Evolutionary conservation across 306 rosid species (phyloP).

Genomic region (Macrotyloma uniflorum): DNA sequence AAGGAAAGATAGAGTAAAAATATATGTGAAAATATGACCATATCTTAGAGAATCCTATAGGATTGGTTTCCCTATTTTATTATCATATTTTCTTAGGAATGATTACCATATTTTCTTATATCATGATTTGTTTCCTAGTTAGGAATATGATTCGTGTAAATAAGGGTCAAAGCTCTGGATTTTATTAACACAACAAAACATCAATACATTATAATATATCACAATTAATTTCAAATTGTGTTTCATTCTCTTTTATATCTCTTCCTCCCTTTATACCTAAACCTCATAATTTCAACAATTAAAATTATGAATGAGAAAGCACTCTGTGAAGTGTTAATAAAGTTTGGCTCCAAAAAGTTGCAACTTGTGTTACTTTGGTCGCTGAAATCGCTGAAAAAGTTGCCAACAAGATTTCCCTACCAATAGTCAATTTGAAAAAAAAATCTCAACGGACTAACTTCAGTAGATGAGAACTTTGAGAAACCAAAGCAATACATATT

Average conservation of each 20-base stretch:
- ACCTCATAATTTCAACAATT: not conserved
- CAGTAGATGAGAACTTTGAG: not conserved
- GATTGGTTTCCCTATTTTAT: not conserved
- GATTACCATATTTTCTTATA: not conserved
- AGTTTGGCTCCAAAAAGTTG: not conserved
- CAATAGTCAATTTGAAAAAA: not conserved
- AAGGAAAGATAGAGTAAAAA: not conserved
- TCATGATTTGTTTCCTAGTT: not conserved
- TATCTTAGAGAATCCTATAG: not conserved
- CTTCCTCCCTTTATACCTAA: not conserved
- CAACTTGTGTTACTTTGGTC: not conserved
- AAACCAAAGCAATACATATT: not conserved
- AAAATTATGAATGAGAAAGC: conserved; percentile 14
- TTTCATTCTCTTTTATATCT: not conserved
- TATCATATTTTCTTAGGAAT: not conserved
- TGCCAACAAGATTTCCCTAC: not conserved
- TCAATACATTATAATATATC: not conserved
- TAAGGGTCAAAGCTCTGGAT: not conserved
- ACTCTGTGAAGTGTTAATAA: not conserved
- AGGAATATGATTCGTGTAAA: not conserved
- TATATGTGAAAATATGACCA: not conserved
- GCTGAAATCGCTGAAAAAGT: not conserved
- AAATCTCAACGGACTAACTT: not conserved
- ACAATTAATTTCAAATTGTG: not conserved
- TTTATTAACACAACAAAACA: not conserved